phyloP scores from a whole-genome alignment of 2,329 filamentous ascomycete species.

The Botrytis fabae region DNA sequence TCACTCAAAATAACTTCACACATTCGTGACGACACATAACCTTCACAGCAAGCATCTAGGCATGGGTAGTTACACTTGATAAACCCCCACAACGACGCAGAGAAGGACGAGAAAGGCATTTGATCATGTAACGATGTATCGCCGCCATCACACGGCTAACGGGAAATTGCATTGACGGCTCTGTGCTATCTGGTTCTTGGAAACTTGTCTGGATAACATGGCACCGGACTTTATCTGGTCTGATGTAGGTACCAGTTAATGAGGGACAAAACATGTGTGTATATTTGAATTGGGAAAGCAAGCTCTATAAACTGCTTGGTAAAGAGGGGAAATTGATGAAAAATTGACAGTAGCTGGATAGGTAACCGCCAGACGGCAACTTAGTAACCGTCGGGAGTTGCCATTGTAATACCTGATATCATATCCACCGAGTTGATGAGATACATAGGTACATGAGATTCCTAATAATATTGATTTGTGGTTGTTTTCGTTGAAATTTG shows the following conservation, averaged over 20 bases:
- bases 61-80: slow-evolving; percentile 19
- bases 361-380: slow-evolving; percentile 18
- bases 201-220: slow-evolving; percentile 15
- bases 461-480: neutral
- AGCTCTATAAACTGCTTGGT: slow-evolving; percentile 3
- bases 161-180: slow-evolving; percentile 23
- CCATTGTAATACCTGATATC: slow-evolving; percentile 17
- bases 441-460: slow-evolving; percentile 10
- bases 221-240: slow-evolving; percentile 18
- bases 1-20: slow-evolving; percentile 6
- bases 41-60: slow-evolving; percentile 12
- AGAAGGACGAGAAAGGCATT: slow-evolving; percentile 21
- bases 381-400: slow-evolving; percentile 18
- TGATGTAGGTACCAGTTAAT: slow-evolving; percentile 23
- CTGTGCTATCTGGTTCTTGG: slow-evolving; percentile 20
- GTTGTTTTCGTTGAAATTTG: slow-evolving; percentile 10
- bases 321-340: slow-evolving; percentile 17
- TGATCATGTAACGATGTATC: slow-evolving; percentile 18
- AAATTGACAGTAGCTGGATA: slow-evolving; percentile 1
- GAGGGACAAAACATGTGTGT: slow-evolving; percentile 14
- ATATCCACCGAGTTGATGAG: neutral
- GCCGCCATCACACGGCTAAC: slow-evolving; percentile 17
- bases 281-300: slow-evolving; percentile 16
- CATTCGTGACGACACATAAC: neutral
- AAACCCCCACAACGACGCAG: slow-evolving; percentile 3